phyloP scores from a whole-genome alignment of 768 basidiomycete species.

The Tulasnella sp. region DNA sequence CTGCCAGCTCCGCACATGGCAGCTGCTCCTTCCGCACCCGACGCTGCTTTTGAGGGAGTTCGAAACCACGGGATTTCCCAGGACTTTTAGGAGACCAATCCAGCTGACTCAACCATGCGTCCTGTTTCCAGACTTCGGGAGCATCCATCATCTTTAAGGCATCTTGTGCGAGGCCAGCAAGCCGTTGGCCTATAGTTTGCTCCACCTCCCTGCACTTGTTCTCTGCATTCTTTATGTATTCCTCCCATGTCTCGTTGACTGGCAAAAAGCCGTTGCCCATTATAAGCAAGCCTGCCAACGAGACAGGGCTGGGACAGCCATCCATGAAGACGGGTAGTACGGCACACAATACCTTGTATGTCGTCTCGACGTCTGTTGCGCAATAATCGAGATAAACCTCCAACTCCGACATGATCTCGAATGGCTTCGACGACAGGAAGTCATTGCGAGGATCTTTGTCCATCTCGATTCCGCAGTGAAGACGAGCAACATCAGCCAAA shows the following conservation, averaged over 20 bases:
- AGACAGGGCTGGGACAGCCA: slow-evolving; percentile 82
- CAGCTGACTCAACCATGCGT: slow-evolving; percentile 78
- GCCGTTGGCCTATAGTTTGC: slow-evolving; percentile 41
- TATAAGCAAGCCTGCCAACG: slow-evolving; percentile 76
- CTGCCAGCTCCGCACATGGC: background rate
- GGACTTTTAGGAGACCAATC: slow-evolving; percentile 90
- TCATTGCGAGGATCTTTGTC: slow-evolving; percentile 69
- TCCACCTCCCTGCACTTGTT: slow-evolving; percentile 57
- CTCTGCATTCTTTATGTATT: slow-evolving; percentile 70
- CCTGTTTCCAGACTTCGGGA: slow-evolving; percentile 45
- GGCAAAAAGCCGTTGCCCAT: slow-evolving; percentile 91
- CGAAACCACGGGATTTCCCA: slow-evolving; percentile 51
- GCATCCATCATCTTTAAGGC: slow-evolving; percentile 37
- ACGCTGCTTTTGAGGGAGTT: slow-evolving; percentile 21
- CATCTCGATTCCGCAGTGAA: slow-evolving; percentile 72
- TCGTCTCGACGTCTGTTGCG: slow-evolving; percentile 69
- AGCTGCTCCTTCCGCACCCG: slow-evolving; percentile 1
- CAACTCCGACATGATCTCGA: slow-evolving; percentile 49
- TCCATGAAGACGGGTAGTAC: slow-evolving; percentile 70
- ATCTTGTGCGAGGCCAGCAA: slow-evolving; percentile 56
- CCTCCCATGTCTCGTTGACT: slow-evolving; percentile 81
- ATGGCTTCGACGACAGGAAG: slow-evolving; percentile 55
- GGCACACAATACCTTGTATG: slow-evolving; percentile 62
- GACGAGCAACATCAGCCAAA: slow-evolving; percentile 76
- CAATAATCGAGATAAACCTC: slow-evolving; percentile 75